Evolutionary conservation across 768 basidiomycete species (phyloP).

Genomic region (Hebeloma cylindrosporum): DNA sequence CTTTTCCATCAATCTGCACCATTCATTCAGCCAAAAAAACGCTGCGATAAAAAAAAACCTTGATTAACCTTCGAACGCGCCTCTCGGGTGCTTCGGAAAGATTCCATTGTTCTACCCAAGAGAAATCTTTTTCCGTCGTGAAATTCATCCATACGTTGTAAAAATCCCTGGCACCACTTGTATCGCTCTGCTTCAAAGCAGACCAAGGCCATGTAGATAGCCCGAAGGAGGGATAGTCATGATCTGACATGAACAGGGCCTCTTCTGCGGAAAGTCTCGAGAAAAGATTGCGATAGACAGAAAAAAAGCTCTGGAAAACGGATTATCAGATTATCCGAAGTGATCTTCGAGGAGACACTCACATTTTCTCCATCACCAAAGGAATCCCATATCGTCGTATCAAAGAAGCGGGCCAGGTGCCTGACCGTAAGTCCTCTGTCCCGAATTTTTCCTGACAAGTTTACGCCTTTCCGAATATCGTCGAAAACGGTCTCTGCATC

Average conservation of each 20-base stretch:
- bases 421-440: slow-evolving; percentile 79
- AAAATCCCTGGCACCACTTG: slow-evolving; percentile 65
- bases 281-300: slow-evolving; percentile 87
- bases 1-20: slow-evolving; percentile 81
- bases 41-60: not conserved
- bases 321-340: slow-evolving; percentile 1
- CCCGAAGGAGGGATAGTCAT: slow-evolving; percentile 83
- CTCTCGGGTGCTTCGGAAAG: slow-evolving; percentile 83
- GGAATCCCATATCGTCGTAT: slow-evolving; percentile 62
- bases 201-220: slow-evolving; percentile 74
- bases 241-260: slow-evolving; percentile 38
- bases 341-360: slow-evolving; percentile 20
- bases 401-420: slow-evolving; percentile 85
- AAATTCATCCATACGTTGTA: slow-evolving; percentile 90
- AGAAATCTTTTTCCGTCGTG: slow-evolving; percentile 81
- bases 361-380: slow-evolving; percentile 67
- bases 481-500: slow-evolving; percentile 86
- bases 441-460: slow-evolving; percentile 43
- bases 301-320: slow-evolving; percentile 74
- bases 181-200: slow-evolving; percentile 42
- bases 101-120: slow-evolving; percentile 87
- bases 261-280: slow-evolving; percentile 83
- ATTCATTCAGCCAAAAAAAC: not conserved
- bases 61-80: slow-evolving; percentile 65
- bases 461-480: slow-evolving; percentile 74